Evolutionary conservation across 768 basidiomycete genomes (phyloP), one percentile per base, ranked within the genome.

Genomic region (Trametes maxima): DNA sequence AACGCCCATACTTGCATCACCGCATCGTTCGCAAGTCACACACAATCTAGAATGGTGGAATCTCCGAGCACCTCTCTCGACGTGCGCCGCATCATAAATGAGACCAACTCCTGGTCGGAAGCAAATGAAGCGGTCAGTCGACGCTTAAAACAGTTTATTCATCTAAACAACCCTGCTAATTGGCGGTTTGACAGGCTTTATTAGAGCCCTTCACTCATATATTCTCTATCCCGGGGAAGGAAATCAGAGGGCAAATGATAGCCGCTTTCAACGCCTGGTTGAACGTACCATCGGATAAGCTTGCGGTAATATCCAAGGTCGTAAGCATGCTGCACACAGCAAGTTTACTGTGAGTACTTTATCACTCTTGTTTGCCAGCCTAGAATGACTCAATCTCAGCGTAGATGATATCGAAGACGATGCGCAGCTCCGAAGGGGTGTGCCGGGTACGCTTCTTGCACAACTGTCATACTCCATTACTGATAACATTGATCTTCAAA

Each of bases 301-400:
- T 97, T 17, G 72, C 73, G 25, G 77, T 90, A 44, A 94, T 99
- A 61, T 82, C 87, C 2, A 82, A 82, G 64, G 84, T 99, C 54
- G 91, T 99, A 36, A 87, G 86, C 69, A 98, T 96, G 94, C 79
- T 98, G 19, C 97, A 99, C 67, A 94, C 88, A 54, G 95, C 95
- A 5, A 94, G 92, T 72, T 80, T 99, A 24, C 82, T 98, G 95
- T 95, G 68, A 69, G 83, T 73, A 8, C n/a, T 14, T 2, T 25
- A 5, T 17, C 12, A 24, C 11, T 2, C 14, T 12, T 17, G 5
- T 7, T 13, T 11, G 47, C 2, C 40, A 13, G 40, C 57, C 13
- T 46, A 42, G 40, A 28, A 51, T 59, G 52, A 66, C 53, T 54
- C n/a, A 45, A 49, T 5, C 53, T 7, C 72, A 97, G 94, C 72